A percentile compares a stretch with the other conserved stretches of the same genome.
Evolutionary conservation across 2,329 filamentous ascomycete genomes (phyloP).

Genomic region (Talaromyces pinophilus): DNA sequence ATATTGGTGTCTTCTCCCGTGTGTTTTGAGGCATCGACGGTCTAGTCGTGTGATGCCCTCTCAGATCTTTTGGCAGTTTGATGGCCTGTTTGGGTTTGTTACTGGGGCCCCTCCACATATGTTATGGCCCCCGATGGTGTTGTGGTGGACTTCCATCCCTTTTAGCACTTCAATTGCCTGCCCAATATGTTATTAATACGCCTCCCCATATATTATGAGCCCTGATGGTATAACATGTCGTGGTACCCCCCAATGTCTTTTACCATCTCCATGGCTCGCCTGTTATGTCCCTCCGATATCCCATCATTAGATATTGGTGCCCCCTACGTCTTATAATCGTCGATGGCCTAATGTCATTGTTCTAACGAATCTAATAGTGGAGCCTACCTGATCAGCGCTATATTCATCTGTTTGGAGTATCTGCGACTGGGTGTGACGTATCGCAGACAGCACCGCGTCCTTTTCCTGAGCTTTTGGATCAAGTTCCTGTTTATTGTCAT

Average conservation of each 20-base stretch:
- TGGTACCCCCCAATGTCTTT: not conserved
- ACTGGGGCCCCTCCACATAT: not conserved
- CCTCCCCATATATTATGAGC: not conserved
- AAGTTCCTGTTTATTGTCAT: conserved; percentile 83
- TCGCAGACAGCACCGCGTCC: conserved; percentile 66
- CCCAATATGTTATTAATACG: too few species aligned
- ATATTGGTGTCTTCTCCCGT: not conserved
- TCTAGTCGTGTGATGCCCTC: not conserved
- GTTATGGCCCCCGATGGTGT: too few species aligned
- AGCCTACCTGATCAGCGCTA: conserved; percentile 80
- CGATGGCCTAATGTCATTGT: not conserved
- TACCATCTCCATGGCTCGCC: too few species aligned
- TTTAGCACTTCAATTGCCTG: too few species aligned
- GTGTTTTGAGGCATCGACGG: not conserved
- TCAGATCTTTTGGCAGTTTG: not conserved
- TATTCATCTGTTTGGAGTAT: conserved; percentile 90
- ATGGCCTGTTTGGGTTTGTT: not conserved
- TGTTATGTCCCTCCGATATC: too few species aligned
- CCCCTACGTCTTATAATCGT: not conserved
- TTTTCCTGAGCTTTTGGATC: conserved; percentile 79
- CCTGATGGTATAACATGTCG: not conserved
- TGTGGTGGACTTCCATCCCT: too few species aligned
- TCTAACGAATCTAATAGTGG: conserved; percentile 37
- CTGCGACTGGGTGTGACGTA: conserved; percentile 80
- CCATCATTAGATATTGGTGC: not conserved